A percentile compares a stretch with the other conserved stretches of the same genome.
Evolutionary conservation across 805 yeast genomes (phyloP).

Genomic region (Suhomyces sp.): DNA sequence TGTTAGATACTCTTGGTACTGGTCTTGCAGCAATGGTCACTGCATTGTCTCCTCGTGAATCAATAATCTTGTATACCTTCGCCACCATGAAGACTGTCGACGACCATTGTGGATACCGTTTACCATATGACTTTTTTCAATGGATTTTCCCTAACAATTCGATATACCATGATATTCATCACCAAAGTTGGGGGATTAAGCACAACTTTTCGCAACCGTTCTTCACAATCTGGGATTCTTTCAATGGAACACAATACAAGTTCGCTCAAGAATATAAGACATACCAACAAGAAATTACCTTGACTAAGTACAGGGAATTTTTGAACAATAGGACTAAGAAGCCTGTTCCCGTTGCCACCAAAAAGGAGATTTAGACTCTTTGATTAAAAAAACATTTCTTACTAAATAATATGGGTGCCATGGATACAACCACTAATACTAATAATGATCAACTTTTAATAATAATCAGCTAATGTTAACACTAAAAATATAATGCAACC

Average conservation of each 20-base stretch:
- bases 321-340: slow-evolving; percentile 35
- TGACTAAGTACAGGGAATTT: slow-evolving; percentile 63
- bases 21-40: slow-evolving; percentile 73
- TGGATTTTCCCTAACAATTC: slow-evolving; percentile 90
- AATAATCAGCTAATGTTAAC: too few relatives aligned
- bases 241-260: slow-evolving; percentile 69
- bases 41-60: slow-evolving; percentile 72
- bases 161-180: slow-evolving; percentile 95
- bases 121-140: slow-evolving; percentile 92
- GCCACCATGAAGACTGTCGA: slow-evolving; percentile 96
- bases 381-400: too few relatives aligned
- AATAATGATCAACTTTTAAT: too few relatives aligned
- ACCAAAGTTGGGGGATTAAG: slow-evolving; percentile 93
- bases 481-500: too few relatives aligned
- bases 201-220: slow-evolving; percentile 94
- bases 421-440: too few relatives aligned
- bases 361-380: slow-evolving; percentile 12
- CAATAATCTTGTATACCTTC: slow-evolving; percentile 71
- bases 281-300: slow-evolving; percentile 64
- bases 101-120: slow-evolving; percentile 96
- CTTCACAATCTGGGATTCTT: slow-evolving; percentile 87
- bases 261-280: slow-evolving; percentile 59
- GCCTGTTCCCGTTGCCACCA: slow-evolving; percentile 1
- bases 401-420: too few relatives aligned
- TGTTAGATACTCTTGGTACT: slow-evolving; percentile 89